Evolutionary conservation across 2,329 filamentous ascomycete species (phyloP), one percentile per base, ranked within the genome.

Genomic region (Fusarium sulawesiense): DNA sequence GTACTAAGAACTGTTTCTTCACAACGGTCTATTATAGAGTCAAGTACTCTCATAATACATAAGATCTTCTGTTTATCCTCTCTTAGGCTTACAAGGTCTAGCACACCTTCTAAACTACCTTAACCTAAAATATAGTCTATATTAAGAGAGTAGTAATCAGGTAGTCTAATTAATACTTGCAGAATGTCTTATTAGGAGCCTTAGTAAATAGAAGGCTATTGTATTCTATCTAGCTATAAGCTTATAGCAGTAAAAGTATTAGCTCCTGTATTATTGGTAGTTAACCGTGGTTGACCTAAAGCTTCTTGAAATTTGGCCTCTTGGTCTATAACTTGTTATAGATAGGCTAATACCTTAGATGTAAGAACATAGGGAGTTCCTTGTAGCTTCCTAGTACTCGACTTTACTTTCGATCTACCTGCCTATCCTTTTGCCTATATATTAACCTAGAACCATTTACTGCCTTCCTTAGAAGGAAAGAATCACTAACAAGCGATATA

Each of bases 201-300:
- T 54, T 27, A 20, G 16, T 54, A 54, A 6, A 54, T 54, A 32
- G 27, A 54, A n/a, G 40, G 27, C 51, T 11, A 54, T 54, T 54
- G 10, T 45, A 7, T 54, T 32, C 40, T 25, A 2, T 54, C 51
- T 4, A 54, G 27, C 51, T 16, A 54, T 3, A 45, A n/a, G 51
- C 51, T 54, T 54, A 2, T 54, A 54, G 51, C 16, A 11, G 49
- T 8, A 30, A 53, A 53, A 13, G 13, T 42, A 4, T 42, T 9
- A 21, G 37, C 42, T 18, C 49, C 51, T 25, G 7, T 34, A 27
- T 45, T 3, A 54, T 54, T 45, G 3, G 7, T 25, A 44, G 40
- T 45, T 30, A 6, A 6, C 13, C 16, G 27, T 13, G 20, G 51
- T 25, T 54, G 16, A 54, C 51, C 12, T 3, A 54, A 54, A 34